Percentiles rank a stretch among this genome's conserved stretches.
Conservation (phyloP, 1,284 basidiomycete genomes). For the Trametes versicolor region DNA sequence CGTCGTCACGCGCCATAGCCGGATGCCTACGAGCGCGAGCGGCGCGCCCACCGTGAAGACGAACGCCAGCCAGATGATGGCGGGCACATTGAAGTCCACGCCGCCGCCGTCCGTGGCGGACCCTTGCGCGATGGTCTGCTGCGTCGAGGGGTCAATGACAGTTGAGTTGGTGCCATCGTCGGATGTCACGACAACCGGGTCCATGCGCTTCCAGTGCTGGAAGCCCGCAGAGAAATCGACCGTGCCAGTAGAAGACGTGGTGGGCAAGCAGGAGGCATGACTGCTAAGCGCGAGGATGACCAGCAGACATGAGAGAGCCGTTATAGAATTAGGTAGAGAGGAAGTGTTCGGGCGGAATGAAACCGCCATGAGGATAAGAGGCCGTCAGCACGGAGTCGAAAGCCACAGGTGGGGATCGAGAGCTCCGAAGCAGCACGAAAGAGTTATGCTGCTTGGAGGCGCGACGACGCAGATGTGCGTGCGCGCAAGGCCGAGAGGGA, state of each 20-base stretch:
- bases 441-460: conserved; percentile 18
- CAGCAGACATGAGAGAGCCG: conserved; percentile 26
- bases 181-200: conserved; percentile 47
- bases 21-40: conserved; percentile 63
- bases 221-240: conserved; percentile 1
- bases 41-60: conserved; percentile 61
- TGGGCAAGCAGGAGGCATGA: conserved; percentile 21
- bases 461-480: conserved; percentile 14
- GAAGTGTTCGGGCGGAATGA: conserved; percentile 26
- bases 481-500: neutral
- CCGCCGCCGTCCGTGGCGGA: conserved; percentile 68
- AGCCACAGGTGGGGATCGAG: conserved; percentile 12
- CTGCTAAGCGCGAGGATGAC: conserved; percentile 21
- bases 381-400: conserved; percentile 21
- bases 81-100: conserved; percentile 54
- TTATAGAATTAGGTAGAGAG: conserved; percentile 16
- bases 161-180: conserved; percentile 50
- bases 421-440: conserved; percentile 18
- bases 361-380: conserved; percentile 29
- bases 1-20: conserved; percentile 62
- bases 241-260: neutral
- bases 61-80: conserved; percentile 67
- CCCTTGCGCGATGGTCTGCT: conserved; percentile 58
- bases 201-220: conserved; percentile 24
- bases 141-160: conserved; percentile 57